These are phyloP conservation scores for Medicago arabica DNA, from an alignment of 306 rosid genomes.

Conservation along the genomic window DNA sequence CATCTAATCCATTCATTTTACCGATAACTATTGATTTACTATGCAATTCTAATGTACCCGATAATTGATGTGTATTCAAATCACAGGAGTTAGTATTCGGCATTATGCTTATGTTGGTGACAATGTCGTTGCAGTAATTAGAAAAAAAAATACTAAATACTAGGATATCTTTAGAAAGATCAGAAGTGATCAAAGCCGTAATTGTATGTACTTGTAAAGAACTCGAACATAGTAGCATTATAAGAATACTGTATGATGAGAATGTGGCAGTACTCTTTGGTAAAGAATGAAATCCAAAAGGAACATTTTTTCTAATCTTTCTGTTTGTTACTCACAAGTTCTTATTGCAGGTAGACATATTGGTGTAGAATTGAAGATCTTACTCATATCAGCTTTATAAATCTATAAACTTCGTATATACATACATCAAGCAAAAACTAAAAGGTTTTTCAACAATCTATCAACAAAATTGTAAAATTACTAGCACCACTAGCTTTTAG, in stretches of 20 bases:
- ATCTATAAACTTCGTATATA: slow-evolving; percentile 4
- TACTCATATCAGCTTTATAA: not conserved
- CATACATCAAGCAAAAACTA: slow-evolving; percentile 32
- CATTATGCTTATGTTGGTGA: too few relatives aligned
- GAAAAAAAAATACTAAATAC: too few relatives aligned
- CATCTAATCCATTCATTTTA: not conserved
- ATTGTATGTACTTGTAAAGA: too few relatives aligned
- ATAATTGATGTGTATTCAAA: too few relatives aligned
- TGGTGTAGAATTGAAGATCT: not conserved
- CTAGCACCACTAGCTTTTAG: slow-evolving; percentile 18
- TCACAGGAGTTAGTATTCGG: too few relatives aligned
- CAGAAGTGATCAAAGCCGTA: too few relatives aligned
- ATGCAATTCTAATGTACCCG: not conserved
- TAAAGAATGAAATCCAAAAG: too few relatives aligned
- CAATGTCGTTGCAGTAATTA: too few relatives aligned
- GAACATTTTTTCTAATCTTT: slow-evolving; percentile 3
- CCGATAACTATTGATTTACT: not conserved
- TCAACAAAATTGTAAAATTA: slow-evolving; percentile 23
- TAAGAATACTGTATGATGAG: too few relatives aligned
- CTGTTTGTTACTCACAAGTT: not conserved
- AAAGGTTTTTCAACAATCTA: not conserved
- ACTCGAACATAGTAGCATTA: too few relatives aligned
- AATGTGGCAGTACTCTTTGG: too few relatives aligned
- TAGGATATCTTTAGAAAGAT: too few relatives aligned
- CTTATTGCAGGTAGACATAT: slow-evolving; percentile 3